Evolutionary conservation across 2,329 filamentous ascomycete species (phyloP), one percentile per base, ranked within the genome.

Genomic region (Penicillium aurantiogriseum): DNA sequence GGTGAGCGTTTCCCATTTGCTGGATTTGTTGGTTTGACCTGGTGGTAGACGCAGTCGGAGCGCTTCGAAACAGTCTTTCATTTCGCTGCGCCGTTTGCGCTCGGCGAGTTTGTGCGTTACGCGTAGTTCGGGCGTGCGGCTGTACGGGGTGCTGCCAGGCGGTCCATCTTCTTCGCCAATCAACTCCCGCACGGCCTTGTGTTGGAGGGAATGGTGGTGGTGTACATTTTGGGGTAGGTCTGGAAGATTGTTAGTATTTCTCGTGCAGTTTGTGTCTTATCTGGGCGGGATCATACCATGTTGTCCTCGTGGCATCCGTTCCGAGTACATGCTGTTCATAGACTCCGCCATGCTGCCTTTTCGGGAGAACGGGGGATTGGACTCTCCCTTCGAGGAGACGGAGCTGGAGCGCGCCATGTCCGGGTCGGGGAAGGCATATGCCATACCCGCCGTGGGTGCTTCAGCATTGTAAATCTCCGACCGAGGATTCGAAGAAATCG

Each of bases 1-100:
- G 23, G 77, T 79, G 21, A 81, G 64, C 1, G 78, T 81, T 61
- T 81, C 79, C 79, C 79, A 81, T 69, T 81, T 81, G 67, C 79
- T 81, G 8, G 79, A 80, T 61, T 81, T 81, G 65, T 79, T 80
- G 60, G 76, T 79, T 61, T 79, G 78, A 54, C 69, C 74, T 17
- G 76, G 70, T 4, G 79, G 79, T 2, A 81, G 70, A 31, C 77
- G 75, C 38, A 73, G 64, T 31, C 79, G 73, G 43, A 81, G 64
- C 21, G 73, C 68, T 63, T 81, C 79, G 59, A 81, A 81, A 49
- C 79, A 79, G 63, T 80, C 78, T 58, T 81, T 81, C 79, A 81
- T 81, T 60, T 81, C 79, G 55, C 79, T 81, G 45, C 79, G 77
- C 38, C 79, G 77, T 65, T 81, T 81, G 17, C 79, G 73, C 69